These are phyloP conservation scores for Pouteria campechiana DNA, from an alignment of 179 eudicot species.

Conservation along the genomic window DNA sequence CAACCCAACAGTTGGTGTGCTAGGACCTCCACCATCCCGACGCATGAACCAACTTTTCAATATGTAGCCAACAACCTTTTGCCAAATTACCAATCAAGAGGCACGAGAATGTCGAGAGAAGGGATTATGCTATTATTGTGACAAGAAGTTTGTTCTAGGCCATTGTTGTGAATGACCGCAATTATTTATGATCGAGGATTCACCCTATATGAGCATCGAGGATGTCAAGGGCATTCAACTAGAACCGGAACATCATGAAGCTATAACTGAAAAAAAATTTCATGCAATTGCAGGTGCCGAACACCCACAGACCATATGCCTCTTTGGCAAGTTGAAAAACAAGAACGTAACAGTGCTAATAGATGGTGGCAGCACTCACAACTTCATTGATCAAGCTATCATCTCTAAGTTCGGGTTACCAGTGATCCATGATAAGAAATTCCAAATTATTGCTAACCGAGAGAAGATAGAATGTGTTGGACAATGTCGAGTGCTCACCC, in stretches of 20 bases:
- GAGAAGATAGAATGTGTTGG: conserved; percentile 2
- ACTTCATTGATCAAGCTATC: conserved; percentile 5
- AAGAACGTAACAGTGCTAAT: conserved; percentile 3
- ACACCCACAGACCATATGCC: conserved; percentile 1
- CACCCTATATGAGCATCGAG: background rate
- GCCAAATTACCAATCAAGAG: background rate
- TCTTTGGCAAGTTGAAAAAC: conserved; percentile 2
- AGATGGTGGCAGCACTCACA: conserved; percentile 2
- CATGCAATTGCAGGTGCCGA: background rate
- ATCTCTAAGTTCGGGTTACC: conserved; percentile 1
- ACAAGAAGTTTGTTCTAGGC: background rate
- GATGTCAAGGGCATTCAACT: background rate
- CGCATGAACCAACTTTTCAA: background rate
- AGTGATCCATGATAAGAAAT: background rate
- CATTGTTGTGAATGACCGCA: background rate
- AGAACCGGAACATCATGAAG: background rate
- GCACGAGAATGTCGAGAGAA: conserved; percentile 1
- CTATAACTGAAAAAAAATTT: conserved; percentile 1
- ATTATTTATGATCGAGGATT: conserved; percentile 3
- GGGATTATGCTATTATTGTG: conserved; percentile 1
- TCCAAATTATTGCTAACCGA: background rate
- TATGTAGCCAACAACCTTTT: background rate
- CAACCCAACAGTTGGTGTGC: background rate
- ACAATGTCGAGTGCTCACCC: background rate
- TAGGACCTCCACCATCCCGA: background rate